Evolutionary conservation across 1,284 basidiomycete genomes (phyloP), one percentile per base, ranked within the genome.

Genomic region (Schizopora paradoxa): DNA sequence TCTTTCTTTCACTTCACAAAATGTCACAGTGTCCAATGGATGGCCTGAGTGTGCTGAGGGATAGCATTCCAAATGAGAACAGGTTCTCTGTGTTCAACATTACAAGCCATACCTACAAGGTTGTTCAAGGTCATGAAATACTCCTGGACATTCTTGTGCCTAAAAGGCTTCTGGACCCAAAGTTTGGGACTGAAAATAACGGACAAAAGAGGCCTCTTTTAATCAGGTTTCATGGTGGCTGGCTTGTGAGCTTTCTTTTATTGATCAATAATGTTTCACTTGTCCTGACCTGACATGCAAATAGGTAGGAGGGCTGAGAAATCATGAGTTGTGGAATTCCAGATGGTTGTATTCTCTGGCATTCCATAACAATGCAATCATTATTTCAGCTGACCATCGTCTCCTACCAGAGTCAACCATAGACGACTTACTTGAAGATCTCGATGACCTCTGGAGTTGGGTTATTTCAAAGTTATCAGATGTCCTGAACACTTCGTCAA

Each of bases 361-460:
- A 5, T 18, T 48, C 4, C 43, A 48, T 21, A 35, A 48, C 22
- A 29, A 43, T 23, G 47, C 41, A n/a, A 48, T 48, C 16, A 19
- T 48, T 25, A 42, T 48, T 23, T 19, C 36, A n/a, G 35, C 47
- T n/a, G 41, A 48, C 22, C 44, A 48, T 36, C 47, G 47, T 3
- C 28, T 43, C n/a, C 41, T 48, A n/a, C 47, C 47, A 6, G 47
- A 44, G 14, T 28, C 45, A 25, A 29, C 37, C 13, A 40, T 13
- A 6, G 37, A 39, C 6, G 35, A 48, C 7, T 43, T 44, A 21
- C 34, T 48, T n/a, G 41, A 43, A 22, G 47, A 48, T 16, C 22
- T 48, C 5, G 27, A 48, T 18, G 47, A 48, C 22, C 32, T 48
- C 5, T 44, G 47, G 41, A 33, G 21, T 6, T 48, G 47, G 47